Evolutionary conservation across 78 protist species (phyloP).

Genomic region (Protostelium mycophagum): DNA sequence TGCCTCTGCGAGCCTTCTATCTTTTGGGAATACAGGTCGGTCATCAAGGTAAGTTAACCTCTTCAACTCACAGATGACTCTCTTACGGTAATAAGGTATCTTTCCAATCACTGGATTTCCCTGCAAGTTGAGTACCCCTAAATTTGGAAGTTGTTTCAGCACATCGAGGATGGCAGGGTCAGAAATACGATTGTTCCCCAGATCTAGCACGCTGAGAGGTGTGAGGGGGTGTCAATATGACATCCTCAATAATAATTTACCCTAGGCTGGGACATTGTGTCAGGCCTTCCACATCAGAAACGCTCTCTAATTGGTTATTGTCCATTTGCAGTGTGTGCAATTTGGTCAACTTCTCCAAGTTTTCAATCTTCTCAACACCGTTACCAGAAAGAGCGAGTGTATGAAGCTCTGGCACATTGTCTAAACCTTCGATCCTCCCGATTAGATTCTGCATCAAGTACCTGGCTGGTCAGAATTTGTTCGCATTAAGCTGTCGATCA

Average conservation of each 20-base stretch:
- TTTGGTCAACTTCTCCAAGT: slow-evolving; percentile 3
- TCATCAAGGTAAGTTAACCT: slow-evolving; percentile 74
- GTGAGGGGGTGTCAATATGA: no score
- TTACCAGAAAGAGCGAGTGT: slow-evolving; percentile 50
- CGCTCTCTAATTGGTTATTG: slow-evolving; percentile 37
- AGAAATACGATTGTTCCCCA: slow-evolving; percentile 55
- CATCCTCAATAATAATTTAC: no score
- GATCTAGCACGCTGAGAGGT: slow-evolving; percentile 22
- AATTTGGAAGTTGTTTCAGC: slow-evolving; percentile 31
- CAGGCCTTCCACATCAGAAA: slow-evolving; percentile 13
- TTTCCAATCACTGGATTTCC: background rate
- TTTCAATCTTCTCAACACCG: slow-evolving; percentile 9
- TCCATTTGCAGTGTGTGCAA: slow-evolving; percentile 40
- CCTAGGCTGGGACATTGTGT: background rate
- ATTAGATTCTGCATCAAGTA: slow-evolving; percentile 60
- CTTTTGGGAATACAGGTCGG: slow-evolving; percentile 61
- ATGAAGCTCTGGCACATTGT: slow-evolving; percentile 9
- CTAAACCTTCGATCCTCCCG: slow-evolving; percentile 1
- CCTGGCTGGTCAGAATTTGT: slow-evolving; percentile 8
- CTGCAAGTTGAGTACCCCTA: background rate
- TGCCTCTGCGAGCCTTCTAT: slow-evolving; percentile 37
- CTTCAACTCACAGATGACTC: background rate
- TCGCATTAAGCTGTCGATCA: background rate
- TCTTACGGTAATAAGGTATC: slow-evolving; percentile 59
- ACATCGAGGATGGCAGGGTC: slow-evolving; percentile 58